Percentiles rank a stretch among this genome's conserved stretches.
Conservation (phyloP, 352 stramenopile species). For the Globisporangium okanoganense region DNA sequence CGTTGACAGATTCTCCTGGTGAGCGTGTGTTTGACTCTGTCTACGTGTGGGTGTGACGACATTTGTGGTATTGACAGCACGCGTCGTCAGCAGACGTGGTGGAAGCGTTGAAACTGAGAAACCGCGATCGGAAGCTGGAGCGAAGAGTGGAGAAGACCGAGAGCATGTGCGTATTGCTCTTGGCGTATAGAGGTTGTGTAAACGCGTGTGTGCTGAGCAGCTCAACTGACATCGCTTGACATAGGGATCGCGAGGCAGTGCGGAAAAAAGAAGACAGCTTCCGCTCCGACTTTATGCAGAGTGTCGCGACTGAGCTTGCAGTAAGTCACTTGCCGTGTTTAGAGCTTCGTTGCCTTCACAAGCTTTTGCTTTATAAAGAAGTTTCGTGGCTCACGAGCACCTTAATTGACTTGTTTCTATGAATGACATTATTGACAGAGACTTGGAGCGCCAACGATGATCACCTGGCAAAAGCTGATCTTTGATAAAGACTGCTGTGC, state of each 20-base stretch:
- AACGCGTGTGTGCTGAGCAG: not conserved
- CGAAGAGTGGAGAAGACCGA: conserved; percentile 50
- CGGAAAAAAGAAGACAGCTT: conserved; percentile 59
- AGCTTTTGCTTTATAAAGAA: not conserved
- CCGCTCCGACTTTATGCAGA: conserved; percentile 54
- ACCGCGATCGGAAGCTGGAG: conserved; percentile 35
- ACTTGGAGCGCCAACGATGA: conserved; percentile 44
- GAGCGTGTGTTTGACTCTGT: no score
- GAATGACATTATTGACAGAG: conserved; percentile 18
- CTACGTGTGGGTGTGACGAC: not conserved
- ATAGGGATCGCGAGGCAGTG: conserved; percentile 34
- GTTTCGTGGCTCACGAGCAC: not conserved
- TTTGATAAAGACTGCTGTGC: conserved; percentile 64
- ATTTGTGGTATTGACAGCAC: conserved; percentile 22
- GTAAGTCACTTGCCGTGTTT: conserved; percentile 17
- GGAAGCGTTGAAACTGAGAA: conserved; percentile 27
- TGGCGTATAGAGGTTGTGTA: not conserved
- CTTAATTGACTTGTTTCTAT: not conserved
- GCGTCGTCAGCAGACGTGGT: conserved; percentile 32
- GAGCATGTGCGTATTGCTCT: conserved; percentile 19
- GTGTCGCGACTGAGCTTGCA: conserved; percentile 40
- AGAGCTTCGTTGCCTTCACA: not conserved
- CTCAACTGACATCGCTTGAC: not conserved
- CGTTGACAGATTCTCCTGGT: no score
- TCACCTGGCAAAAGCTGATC: conserved; percentile 64